A percentile compares a stretch with the other conserved stretches of the same genome.
phyloP scores from a whole-genome alignment of 805 yeast genomes.

The Cyberlindnera sargentensis region DNA sequence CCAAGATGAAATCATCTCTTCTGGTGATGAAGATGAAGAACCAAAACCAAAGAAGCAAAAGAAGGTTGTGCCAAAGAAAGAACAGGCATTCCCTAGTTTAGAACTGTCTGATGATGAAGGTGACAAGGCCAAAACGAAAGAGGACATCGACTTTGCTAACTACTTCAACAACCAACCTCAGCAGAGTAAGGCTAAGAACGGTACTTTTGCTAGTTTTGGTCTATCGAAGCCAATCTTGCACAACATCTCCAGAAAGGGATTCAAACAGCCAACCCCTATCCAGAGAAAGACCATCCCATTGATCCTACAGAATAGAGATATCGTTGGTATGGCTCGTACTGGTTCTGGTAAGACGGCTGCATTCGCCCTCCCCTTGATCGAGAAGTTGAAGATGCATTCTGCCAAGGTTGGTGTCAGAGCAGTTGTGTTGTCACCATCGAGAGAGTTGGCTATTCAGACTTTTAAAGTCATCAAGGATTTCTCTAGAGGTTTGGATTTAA shows the following conservation, averaged over 20 bases:
- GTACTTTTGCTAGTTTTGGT: constrained; percentile 88
- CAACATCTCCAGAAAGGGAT: constrained; percentile 80
- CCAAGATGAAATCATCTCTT: constrained; percentile 47
- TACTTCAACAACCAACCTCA: constrained; percentile 35
- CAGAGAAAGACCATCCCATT: constrained; percentile 94
- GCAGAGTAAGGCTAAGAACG: constrained; percentile 59
- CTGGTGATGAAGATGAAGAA: constrained; percentile 39
- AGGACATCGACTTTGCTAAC: constrained; percentile 41
- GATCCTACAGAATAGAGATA: constrained; percentile 81
- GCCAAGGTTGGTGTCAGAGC: constrained; percentile 89
- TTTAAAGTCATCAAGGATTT: constrained; percentile 84
- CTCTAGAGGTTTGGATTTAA: constrained; percentile 72
- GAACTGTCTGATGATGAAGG: constrained; percentile 49
- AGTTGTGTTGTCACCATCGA: constrained; percentile 82
- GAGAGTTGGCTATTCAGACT: constrained; percentile 95
- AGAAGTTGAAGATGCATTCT: constrained; percentile 72
- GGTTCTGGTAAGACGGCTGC: constrained; percentile 99
- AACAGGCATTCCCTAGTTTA: constrained; percentile 37
- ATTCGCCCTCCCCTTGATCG: constrained; percentile 83
- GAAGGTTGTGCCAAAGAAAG: constrained; percentile 11
- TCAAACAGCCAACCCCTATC: constrained; percentile 88
- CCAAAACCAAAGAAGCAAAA: constrained; percentile 22
- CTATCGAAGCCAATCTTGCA: constrained; percentile 61
- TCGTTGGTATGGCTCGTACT: constrained; percentile 99
- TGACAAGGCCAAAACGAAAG: constrained; percentile 26